phyloP scores from a whole-genome alignment of 768 basidiomycete species.

The Boletus huronensis region DNA sequence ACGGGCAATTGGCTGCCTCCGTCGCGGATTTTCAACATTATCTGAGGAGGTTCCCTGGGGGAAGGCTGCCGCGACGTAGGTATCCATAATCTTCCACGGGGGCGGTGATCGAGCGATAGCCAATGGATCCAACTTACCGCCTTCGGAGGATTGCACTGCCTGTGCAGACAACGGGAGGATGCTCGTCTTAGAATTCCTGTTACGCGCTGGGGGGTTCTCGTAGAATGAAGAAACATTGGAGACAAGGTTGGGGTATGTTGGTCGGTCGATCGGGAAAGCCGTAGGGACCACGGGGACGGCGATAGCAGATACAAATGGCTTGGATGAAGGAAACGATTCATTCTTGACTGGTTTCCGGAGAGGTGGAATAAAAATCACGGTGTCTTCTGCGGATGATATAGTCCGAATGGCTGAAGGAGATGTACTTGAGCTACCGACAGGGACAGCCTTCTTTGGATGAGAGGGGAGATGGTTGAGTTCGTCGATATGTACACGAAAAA shows the following conservation, averaged over 20 bases:
- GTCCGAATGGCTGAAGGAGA: slow-evolving; percentile 1
- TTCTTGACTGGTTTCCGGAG: slow-evolving; percentile 2
- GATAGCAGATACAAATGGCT: neutral
- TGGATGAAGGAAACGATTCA: neutral
- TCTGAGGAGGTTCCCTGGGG: neutral
- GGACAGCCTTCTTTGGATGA: neutral
- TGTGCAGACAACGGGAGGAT: slow-evolving; percentile 20
- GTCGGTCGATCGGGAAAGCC: neutral
- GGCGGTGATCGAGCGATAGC: slow-evolving; percentile 29
- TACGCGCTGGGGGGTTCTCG: neutral
- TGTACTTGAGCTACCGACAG: neutral
- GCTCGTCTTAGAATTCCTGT: neutral
- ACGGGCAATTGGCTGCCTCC: neutral
- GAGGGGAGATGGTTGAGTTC: slow-evolving; percentile 7
- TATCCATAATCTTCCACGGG: slow-evolving; percentile 20
- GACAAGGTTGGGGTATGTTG: neutral
- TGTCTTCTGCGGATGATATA: slow-evolving; percentile 8
- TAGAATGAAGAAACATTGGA: slow-evolving; percentile 23
- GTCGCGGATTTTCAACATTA: neutral
- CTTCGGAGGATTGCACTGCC: slow-evolving; percentile 14
- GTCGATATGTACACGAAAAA: slow-evolving; percentile 28
- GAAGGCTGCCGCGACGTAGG: neutral
- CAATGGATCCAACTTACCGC: slow-evolving; percentile 17
- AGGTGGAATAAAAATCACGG: slow-evolving; percentile 20
- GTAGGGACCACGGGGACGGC: neutral